phyloP scores from a whole-genome alignment of 306 rosid species.

The Medicago arabica region DNA sequence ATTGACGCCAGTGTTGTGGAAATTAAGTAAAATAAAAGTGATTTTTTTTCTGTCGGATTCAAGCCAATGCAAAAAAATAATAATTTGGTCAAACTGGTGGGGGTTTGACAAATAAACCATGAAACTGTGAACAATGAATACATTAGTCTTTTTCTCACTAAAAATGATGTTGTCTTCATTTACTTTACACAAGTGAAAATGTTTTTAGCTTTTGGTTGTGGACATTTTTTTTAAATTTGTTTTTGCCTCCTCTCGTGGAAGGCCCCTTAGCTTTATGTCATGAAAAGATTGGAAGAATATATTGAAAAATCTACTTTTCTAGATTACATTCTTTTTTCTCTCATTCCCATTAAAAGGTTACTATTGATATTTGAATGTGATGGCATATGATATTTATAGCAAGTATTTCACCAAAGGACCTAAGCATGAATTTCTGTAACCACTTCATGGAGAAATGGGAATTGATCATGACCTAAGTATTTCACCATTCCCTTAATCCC shows the following conservation, averaged over 20 bases:
- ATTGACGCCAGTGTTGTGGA: slow-evolving; percentile 3
- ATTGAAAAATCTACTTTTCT: slow-evolving; percentile 43
- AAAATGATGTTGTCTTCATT: slow-evolving; percentile 67
- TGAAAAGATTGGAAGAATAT: slow-evolving; percentile 32
- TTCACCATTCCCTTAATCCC: slow-evolving; percentile 10
- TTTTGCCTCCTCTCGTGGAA: slow-evolving; percentile 35
- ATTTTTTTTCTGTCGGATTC: slow-evolving; percentile 20
- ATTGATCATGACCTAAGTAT: slow-evolving; percentile 22
- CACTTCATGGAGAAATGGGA: slow-evolving; percentile 37
- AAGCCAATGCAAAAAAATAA: slow-evolving; percentile 25
- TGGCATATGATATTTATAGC: slow-evolving; percentile 39
- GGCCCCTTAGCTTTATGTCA: slow-evolving; percentile 35
- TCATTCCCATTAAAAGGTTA: slow-evolving; percentile 32
- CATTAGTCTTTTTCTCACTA: slow-evolving; percentile 47
- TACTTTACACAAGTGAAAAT: slow-evolving; percentile 45
- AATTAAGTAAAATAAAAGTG: neutral
- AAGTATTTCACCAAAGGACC: slow-evolving; percentile 30
- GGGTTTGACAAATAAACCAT: slow-evolving; percentile 55
- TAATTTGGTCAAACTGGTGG: slow-evolving; percentile 59
- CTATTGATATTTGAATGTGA: slow-evolving; percentile 32
- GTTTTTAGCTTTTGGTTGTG: slow-evolving; percentile 41
- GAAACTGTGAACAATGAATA: slow-evolving; percentile 39
- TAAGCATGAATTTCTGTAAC: slow-evolving; percentile 33
- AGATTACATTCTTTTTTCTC: slow-evolving; percentile 36
- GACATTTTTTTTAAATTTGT: slow-evolving; percentile 30